Percentiles rank a stretch among this genome's conserved stretches.
Conservation (phyloP, 352 stramenopile genomes). For the Hyaloperonospora brassicae region DNA sequence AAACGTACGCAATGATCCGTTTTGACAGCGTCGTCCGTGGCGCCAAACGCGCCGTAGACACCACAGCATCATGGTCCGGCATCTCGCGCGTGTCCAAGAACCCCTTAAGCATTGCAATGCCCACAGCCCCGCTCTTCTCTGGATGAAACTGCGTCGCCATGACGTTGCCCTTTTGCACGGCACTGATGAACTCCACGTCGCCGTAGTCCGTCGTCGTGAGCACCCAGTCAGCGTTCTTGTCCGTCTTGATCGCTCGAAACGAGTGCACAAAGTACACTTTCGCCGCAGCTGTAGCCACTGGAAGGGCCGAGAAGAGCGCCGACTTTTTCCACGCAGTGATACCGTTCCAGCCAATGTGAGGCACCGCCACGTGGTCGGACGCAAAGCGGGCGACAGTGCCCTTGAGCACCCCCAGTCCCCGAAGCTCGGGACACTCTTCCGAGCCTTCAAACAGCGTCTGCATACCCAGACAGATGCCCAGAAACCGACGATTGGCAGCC, state of each 20-base stretch:
- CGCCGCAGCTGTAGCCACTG: slow-evolving; percentile 27
- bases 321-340: slow-evolving; percentile 86
- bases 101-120: slow-evolving; percentile 87
- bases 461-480: slow-evolving; percentile 98
- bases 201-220: slow-evolving; percentile 94
- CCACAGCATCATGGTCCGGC: slow-evolving; percentile 36
- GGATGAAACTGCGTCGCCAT: slow-evolving; percentile 98
- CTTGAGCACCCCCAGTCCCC: slow-evolving; percentile 90
- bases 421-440: slow-evolving; percentile 85
- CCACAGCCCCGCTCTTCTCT: slow-evolving; percentile 93
- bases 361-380: slow-evolving; percentile 74
- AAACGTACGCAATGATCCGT: slow-evolving; percentile 89
- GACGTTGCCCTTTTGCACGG: slow-evolving; percentile 92
- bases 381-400: slow-evolving; percentile 89
- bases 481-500: slow-evolving; percentile 81
- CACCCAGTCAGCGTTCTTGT: slow-evolving; percentile 87
- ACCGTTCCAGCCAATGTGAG: slow-evolving; percentile 98
- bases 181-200: slow-evolving; percentile 87
- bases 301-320: slow-evolving; percentile 47
- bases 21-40: slow-evolving; percentile 85
- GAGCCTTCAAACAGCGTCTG: slow-evolving; percentile 96
- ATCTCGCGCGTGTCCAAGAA: slow-evolving; percentile 86
- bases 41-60: slow-evolving; percentile 23
- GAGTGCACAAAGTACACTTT: slow-evolving; percentile 98
- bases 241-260: slow-evolving; percentile 76